These are phyloP conservation scores for Ophidiomyces ophidiicola DNA, from an alignment of 2,329 filamentous ascomycete genomes.

Conservation along the genomic window DNA sequence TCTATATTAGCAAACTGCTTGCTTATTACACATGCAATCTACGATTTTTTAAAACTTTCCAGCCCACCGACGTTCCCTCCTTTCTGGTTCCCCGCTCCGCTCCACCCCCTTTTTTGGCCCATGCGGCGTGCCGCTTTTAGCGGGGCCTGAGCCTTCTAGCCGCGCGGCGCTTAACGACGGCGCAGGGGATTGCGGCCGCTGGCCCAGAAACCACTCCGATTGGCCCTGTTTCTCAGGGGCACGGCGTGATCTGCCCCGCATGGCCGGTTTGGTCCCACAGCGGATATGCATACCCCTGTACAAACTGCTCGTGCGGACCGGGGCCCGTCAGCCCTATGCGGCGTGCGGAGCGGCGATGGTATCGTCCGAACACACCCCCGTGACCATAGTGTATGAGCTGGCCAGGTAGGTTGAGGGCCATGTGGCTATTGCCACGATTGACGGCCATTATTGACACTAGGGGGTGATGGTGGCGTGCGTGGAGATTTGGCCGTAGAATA, in stretches of 20 bases:
- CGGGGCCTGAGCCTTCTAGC: not conserved
- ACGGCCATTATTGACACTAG: not conserved
- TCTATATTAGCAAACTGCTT: too few relatives aligned
- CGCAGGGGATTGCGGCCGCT: not conserved
- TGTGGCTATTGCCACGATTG: conserved; percentile 10
- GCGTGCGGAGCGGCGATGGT: not conserved
- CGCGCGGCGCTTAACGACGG: not conserved
- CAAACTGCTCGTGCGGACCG: not conserved
- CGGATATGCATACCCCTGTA: conserved; percentile 8
- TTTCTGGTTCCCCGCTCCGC: conserved; percentile 9
- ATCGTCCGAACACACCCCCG: not conserved
- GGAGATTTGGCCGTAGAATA: not conserved
- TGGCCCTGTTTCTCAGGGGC: conserved; percentile 2
- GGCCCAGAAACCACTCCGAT: not conserved
- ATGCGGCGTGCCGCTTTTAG: conserved; percentile 8
- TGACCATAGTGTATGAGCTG: conserved; percentile 2
- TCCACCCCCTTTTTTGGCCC: not conserved
- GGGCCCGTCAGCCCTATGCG: conserved; percentile 1
- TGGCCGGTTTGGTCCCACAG: conserved; percentile 8
- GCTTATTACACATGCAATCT: not conserved
- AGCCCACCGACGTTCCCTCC: not conserved
- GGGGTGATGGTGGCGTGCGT: not conserved
- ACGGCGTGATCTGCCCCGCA: conserved; percentile 2
- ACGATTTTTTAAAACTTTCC: conserved; percentile 1
- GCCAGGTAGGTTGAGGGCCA: not conserved